Evolutionary conservation across 345 rosid genomes (phyloP), one percentile per base, ranked within the genome.

Genomic region (Pistacia atlantica): DNA sequence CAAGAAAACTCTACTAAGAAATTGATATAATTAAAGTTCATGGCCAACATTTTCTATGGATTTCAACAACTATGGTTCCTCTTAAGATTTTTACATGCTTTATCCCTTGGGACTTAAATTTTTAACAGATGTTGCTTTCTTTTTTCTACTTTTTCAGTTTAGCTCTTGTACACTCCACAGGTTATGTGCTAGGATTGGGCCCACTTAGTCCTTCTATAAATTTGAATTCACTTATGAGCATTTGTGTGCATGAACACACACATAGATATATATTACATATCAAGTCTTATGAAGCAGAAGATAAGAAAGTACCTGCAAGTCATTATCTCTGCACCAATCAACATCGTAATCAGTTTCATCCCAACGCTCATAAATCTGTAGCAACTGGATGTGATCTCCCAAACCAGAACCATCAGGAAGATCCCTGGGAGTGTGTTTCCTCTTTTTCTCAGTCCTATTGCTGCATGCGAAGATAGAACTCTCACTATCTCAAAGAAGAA

Each of bases 361-460:
- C 98, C 99, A 93, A 25, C 78, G 78, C 82, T 93, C 97, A 66
- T 60, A 96, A 75, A 96, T 92, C 86, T 96, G 98, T 63, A 96
- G 91, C 83, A 93, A 76, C 67, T 93, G 97, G 76, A 93, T 90
- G 84, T 96, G 98, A 83, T 96, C 99, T 77, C 99, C 99, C 75
- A 76, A 91, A 73, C 98, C 97, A 65, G 92, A 92, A 67, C 98
- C 99, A 84, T 92, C 95, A 69, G 98, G 98, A 83, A 93, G 98
- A 73, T 87, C 90, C 60, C 77, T 74, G 38, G 86, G 78, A 37
- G 84, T 37, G 37, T 80, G 90, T 81, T 94, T 96, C 85, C 95
- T 88, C 90, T 96, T 93, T 91, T 87, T 93, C 71, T 91, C 99
- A 67, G 65, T 72, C 75, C 74, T 84, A 78, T 82, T 93, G 88